Evolutionary conservation across 1,284 basidiomycete genomes (phyloP).

Genomic region (Microbotryum saponariae): DNA sequence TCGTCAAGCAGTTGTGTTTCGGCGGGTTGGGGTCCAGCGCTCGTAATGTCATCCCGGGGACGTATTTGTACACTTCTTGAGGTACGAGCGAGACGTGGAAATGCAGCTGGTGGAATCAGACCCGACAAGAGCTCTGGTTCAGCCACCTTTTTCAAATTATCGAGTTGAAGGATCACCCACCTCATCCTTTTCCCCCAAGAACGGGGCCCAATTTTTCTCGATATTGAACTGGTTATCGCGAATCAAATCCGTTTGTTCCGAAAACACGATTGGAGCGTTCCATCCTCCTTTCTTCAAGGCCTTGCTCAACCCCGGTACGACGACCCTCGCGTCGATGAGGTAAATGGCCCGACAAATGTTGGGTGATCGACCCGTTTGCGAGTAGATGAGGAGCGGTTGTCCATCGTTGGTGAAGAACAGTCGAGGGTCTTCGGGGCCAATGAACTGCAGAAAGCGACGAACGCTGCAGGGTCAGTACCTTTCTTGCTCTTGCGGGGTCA

Average conservation of each 20-base stretch:
- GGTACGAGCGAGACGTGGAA: slow-evolving; percentile 29
- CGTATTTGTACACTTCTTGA: slow-evolving; percentile 25
- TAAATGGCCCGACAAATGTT: slow-evolving; percentile 20
- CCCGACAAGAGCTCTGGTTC: no score
- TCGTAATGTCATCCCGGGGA: slow-evolving; percentile 18
- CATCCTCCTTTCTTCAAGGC: slow-evolving; percentile 20
- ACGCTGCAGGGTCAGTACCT: not conserved
- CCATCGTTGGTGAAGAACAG: slow-evolving; percentile 27
- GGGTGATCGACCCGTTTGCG: slow-evolving; percentile 20
- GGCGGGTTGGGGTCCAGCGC: slow-evolving; percentile 19
- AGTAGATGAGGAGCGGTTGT: slow-evolving; percentile 17
- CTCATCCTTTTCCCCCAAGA: slow-evolving; percentile 23
- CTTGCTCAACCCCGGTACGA: slow-evolving; percentile 16
- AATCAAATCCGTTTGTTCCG: slow-evolving; percentile 23
- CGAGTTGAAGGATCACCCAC: not conserved
- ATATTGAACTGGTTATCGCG: slow-evolving; percentile 18
- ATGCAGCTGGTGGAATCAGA: slow-evolving; percentile 13
- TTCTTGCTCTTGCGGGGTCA: no score
- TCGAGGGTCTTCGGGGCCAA: slow-evolving; percentile 24
- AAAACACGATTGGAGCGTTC: slow-evolving; percentile 19
- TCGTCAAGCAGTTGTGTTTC: slow-evolving; percentile 24
- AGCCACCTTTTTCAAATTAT: no score
- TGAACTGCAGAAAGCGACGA: slow-evolving; percentile 9
- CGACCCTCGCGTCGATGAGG: slow-evolving; percentile 25
- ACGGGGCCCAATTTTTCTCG: slow-evolving; percentile 25